Evolutionary conservation across 257 asterid species (phyloP).

Genomic region (Solanum dulcamara): DNA sequence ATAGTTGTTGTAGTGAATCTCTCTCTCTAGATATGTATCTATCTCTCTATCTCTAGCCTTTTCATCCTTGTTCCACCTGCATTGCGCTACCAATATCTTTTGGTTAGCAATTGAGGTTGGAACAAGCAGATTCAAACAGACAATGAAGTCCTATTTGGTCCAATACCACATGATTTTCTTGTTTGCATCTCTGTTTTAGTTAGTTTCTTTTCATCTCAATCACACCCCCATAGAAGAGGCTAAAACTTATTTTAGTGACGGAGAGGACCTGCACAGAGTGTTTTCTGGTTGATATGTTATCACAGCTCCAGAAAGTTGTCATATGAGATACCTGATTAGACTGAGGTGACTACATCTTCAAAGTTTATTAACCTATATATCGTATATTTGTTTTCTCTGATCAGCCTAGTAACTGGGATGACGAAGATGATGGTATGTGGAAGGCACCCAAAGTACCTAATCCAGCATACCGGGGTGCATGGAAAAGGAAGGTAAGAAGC

Average conservation of each 20-base stretch:
- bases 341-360: neutral
- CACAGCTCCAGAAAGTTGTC: neutral
- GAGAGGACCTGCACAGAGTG: neutral
- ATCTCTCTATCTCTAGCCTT: too few species aligned
- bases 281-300: neutral
- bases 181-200: neutral
- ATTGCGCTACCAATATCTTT: too few species aligned
- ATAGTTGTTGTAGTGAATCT: too few species aligned
- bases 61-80: too few species aligned
- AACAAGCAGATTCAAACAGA: too few species aligned
- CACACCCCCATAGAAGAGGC: neutral
- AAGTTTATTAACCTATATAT: neutral
- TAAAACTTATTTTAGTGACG: neutral
- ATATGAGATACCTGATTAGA: neutral
- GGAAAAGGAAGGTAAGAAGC: slow-evolving; percentile 12
- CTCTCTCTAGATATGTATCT: too few species aligned
- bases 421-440: slow-evolving; percentile 19
- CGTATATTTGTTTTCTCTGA: neutral
- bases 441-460: slow-evolving; percentile 13
- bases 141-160: neutral
- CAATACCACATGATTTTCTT: neutral
- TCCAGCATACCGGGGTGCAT: slow-evolving; percentile 16
- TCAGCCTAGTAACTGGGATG: slow-evolving; percentile 21
- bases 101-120: too few species aligned
- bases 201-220: neutral